Evolutionary conservation across 2,329 filamentous ascomycete species (phyloP).

Genomic region (Cordyceps cicadae): DNA sequence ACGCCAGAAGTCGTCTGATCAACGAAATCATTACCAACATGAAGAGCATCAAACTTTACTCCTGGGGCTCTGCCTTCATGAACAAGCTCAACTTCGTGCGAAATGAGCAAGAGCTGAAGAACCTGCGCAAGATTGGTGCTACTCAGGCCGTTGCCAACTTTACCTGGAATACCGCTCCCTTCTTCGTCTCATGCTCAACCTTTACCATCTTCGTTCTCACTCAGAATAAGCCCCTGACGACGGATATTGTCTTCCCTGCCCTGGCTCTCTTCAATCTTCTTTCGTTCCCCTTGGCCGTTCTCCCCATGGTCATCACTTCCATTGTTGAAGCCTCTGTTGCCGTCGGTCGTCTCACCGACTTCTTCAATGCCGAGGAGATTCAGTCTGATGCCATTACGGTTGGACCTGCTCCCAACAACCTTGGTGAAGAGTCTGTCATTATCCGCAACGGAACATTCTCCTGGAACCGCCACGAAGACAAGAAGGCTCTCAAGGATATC

Average conservation of each 20-base stretch:
- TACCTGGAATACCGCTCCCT: conserved; percentile 95
- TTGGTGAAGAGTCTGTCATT: conserved; percentile 77
- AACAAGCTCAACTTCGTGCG: conserved; percentile 92
- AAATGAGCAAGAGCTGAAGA: conserved; percentile 93
- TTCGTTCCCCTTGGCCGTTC: conserved; percentile 84
- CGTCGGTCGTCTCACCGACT: conserved; percentile 74
- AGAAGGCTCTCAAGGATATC: conserved; percentile 69
- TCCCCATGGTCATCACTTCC: conserved; percentile 96
- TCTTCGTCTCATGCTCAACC: conserved; percentile 93
- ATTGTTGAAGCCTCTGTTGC: conserved; percentile 96
- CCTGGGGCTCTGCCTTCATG: conserved; percentile 96
- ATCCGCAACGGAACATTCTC: conserved; percentile 85
- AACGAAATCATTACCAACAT: conserved; percentile 99
- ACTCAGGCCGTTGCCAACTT: conserved; percentile 94
- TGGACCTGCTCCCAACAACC: conserved; percentile 61
- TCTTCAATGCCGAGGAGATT: conserved; percentile 80
- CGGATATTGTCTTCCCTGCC: conserved; percentile 92
- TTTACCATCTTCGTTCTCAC: conserved; percentile 92
- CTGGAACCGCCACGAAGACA: conserved; percentile 78
- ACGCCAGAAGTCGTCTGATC: conserved; percentile 83
- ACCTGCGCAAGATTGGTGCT: conserved; percentile 89
- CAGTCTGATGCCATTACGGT: conserved; percentile 72
- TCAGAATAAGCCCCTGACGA: conserved; percentile 71
- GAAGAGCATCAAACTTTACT: conserved; percentile 98
- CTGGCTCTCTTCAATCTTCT: conserved; percentile 89